Evolutionary conservation across 2,329 filamentous ascomycete genomes (phyloP).

Genomic region (Thelonectria discophora): DNA sequence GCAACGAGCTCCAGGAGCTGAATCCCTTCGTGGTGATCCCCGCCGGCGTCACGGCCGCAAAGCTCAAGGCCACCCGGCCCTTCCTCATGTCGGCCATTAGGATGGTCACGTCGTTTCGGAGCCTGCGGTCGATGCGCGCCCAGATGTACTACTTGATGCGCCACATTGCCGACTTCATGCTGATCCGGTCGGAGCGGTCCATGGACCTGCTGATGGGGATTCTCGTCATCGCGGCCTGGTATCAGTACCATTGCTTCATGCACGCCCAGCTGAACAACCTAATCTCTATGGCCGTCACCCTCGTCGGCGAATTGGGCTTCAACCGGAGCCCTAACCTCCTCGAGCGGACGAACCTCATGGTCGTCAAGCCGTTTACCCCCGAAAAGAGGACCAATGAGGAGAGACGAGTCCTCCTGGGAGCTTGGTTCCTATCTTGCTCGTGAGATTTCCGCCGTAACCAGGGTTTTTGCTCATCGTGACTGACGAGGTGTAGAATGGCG

Average conservation of each 20-base stretch:
- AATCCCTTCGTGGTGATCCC: constrained; percentile 60
- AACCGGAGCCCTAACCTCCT: constrained; percentile 51
- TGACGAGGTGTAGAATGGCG: constrained; percentile 48
- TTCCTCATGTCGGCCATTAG: constrained; percentile 60
- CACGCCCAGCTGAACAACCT: constrained; percentile 63
- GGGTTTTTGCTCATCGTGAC: neutral
- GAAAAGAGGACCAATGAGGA: constrained; percentile 59
- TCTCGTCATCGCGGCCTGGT: constrained; percentile 59
- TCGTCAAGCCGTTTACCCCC: constrained; percentile 51
- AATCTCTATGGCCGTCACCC: constrained; percentile 56
- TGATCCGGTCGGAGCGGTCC: constrained; percentile 59
- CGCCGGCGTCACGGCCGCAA: constrained; percentile 45
- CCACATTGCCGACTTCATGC: constrained; percentile 58
- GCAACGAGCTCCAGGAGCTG: constrained; percentile 52
- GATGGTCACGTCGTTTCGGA: constrained; percentile 60
- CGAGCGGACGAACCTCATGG: constrained; percentile 55
- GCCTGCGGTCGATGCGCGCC: constrained; percentile 57
- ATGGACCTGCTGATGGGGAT: constrained; percentile 60
- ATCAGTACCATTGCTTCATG: constrained; percentile 64
- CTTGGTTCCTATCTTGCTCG: constrained; percentile 64
- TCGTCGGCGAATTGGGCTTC: constrained; percentile 58
- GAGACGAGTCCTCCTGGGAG: constrained; percentile 59
- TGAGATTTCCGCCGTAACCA: constrained; percentile 43
- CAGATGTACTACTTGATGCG: constrained; percentile 60
- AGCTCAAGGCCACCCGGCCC: constrained; percentile 52